phyloP scores from a whole-genome alignment of 202 grass and related monocot genomes.

The Hordeum pubiflorum region DNA sequence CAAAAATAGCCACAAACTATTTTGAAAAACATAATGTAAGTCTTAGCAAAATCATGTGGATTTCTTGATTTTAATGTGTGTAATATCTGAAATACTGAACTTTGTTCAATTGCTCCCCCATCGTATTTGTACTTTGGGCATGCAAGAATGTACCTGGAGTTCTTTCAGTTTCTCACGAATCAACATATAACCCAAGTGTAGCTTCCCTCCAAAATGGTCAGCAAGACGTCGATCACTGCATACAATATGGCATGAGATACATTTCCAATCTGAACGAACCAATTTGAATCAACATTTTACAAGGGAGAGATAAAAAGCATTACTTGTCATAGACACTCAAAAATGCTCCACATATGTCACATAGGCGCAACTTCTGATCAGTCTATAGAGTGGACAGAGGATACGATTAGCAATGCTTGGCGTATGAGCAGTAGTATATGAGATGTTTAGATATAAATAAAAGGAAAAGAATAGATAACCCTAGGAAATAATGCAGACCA shows the following conservation, averaged over 20 bases:
- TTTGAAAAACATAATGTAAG: constrained; percentile 26
- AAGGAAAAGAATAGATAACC: background rate
- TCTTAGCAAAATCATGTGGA: constrained; percentile 6
- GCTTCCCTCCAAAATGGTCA: constrained; percentile 99
- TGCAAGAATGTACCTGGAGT: constrained; percentile 62
- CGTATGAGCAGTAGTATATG: background rate
- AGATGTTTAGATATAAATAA: background rate
- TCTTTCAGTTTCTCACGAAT: constrained; percentile 86
- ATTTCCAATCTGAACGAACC: background rate
- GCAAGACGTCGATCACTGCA: constrained; percentile 87
- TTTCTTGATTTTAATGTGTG: constrained; percentile 12
- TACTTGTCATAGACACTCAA: constrained; percentile 99
- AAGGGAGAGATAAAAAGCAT: background rate
- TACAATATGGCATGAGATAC: constrained; percentile 15
- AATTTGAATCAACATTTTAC: background rate
- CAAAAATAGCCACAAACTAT: constrained; percentile 25
- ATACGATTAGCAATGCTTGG: constrained; percentile 18
- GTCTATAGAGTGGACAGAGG: constrained; percentile 44
- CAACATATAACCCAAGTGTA: constrained; percentile 94
- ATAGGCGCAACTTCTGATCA: constrained; percentile 91
- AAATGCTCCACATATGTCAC: constrained; percentile 99
- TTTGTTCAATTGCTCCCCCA: constrained; percentile 7
- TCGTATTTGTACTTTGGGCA: background rate
- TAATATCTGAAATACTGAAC: background rate
- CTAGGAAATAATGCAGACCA: background rate